Evolutionary conservation across 2,329 filamentous ascomycete species (phyloP).

Genomic region (Epichloe festucae): DNA sequence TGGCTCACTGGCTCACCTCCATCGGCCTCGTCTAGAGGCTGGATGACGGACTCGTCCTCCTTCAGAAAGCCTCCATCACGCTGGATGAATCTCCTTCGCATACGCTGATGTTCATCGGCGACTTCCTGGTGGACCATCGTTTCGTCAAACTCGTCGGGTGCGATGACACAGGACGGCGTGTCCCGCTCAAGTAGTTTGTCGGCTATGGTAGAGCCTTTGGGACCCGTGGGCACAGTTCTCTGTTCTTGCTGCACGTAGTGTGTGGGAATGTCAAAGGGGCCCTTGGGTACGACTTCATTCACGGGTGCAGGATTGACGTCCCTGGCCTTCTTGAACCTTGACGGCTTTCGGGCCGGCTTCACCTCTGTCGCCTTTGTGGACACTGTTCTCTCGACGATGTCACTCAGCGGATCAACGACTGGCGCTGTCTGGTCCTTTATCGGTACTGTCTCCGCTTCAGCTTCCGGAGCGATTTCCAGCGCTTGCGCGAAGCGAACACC

Average conservation of each 20-base stretch:
- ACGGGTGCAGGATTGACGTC: conserved; percentile 7
- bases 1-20: conserved; percentile 54
- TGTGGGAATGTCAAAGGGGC: conserved; percentile 30
- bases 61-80: conserved; percentile 70
- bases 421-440: conserved; percentile 15
- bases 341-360: conserved; percentile 29
- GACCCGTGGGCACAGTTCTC: conserved; percentile 32
- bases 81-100: conserved; percentile 73
- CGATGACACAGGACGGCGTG: conserved; percentile 15
- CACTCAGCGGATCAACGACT: conserved; percentile 35
- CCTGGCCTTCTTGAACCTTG: conserved; percentile 38
- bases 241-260: conserved; percentile 25
- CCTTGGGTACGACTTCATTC: conserved; percentile 18
- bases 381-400: conserved; percentile 36
- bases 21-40: conserved; percentile 55
- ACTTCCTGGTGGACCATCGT: conserved; percentile 63
- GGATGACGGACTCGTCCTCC: conserved; percentile 53
- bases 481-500: conserved; percentile 68
- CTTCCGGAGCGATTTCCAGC: conserved; percentile 52
- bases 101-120: conserved; percentile 67
- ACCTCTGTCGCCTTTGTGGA: conserved; percentile 12
- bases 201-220: conserved; percentile 44
- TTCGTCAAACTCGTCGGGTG: conserved; percentile 56
- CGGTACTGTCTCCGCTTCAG: conserved; percentile 8
- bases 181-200: conserved; percentile 45